These are phyloP conservation scores for Rhizophora apiculata DNA, from an alignment of 345 rosid species.

Conservation along the genomic window DNA sequence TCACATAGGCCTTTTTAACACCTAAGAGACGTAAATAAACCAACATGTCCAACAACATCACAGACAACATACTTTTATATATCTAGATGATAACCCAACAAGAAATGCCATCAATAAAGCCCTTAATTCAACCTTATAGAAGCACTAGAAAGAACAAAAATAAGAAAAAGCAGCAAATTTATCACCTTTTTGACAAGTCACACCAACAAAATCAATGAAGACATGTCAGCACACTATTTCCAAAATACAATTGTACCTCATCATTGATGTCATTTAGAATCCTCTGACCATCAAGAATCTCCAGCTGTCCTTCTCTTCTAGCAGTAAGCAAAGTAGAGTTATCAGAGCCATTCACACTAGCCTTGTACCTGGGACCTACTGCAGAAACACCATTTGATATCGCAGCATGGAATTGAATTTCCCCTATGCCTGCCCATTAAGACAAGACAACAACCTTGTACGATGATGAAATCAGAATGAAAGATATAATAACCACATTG, in stretches of 20 bases:
- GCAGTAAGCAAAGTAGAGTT: slow-evolving; percentile 61
- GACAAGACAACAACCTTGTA: slow-evolving; percentile 12
- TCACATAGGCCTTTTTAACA: no score
- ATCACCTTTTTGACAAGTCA: no score
- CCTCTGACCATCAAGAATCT: slow-evolving; percentile 62
- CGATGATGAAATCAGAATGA: background rate
- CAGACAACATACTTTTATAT: no score
- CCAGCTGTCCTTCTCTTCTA: slow-evolving; percentile 54
- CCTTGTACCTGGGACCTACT: slow-evolving; percentile 59
- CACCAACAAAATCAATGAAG: no score
- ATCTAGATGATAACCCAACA: no score
- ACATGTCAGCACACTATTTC: background rate
- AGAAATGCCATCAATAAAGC: no score
- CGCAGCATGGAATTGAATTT: slow-evolving; percentile 57
- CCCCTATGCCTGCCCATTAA: slow-evolving; percentile 48
- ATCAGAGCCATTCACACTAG: slow-evolving; percentile 21
- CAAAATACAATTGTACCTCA: slow-evolving; percentile 40
- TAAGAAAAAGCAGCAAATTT: background rate
- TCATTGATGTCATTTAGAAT: slow-evolving; percentile 46
- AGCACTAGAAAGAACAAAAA: no score
- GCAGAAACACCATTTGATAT: slow-evolving; percentile 62
- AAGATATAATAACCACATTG: background rate
- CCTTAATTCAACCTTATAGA: no score
- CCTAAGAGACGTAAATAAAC: no score
- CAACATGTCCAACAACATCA: no score